These are phyloP conservation scores for Penicillium taxi DNA, from an alignment of 495 filamentous ascomycete genomes.

Conservation along the genomic window DNA sequence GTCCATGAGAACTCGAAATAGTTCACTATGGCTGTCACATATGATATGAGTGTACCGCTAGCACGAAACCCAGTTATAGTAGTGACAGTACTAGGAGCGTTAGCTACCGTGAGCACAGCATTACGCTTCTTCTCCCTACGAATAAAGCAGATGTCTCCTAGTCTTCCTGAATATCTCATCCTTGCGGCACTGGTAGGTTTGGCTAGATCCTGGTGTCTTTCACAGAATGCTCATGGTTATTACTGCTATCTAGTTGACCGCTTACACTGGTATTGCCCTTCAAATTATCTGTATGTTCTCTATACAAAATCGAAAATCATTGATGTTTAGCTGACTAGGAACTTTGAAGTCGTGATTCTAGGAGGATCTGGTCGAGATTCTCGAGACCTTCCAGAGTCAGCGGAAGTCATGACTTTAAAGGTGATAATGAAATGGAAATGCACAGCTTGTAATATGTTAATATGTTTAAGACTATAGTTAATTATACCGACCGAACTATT, in stretches of 20 bases:
- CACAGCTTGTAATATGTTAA: no score
- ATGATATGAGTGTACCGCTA: background rate
- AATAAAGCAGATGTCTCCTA: background rate
- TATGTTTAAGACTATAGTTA: no score
- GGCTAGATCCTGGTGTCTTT: background rate
- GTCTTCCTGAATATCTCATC: background rate
- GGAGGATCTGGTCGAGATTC: background rate
- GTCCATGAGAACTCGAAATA: no score
- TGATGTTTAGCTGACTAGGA: background rate
- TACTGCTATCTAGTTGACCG: background rate
- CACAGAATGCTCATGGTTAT: background rate
- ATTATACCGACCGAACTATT: no score
- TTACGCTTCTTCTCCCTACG: background rate
- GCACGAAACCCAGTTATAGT: background rate
- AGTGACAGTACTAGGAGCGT: background rate
- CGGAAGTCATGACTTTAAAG: background rate
- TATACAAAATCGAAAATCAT: background rate
- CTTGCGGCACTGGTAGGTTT: background rate
- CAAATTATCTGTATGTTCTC: background rate
- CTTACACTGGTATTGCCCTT: background rate
- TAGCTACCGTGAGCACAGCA: background rate
- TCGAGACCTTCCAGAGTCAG: background rate
- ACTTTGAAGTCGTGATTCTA: no score
- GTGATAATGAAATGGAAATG: no score
- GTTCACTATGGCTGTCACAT: conserved; percentile 1